A percentile compares a stretch with the other conserved stretches of the same genome.
phyloP scores from a whole-genome alignment of 2,329 filamentous ascomycete species.

The Celoporthe dispersa region DNA sequence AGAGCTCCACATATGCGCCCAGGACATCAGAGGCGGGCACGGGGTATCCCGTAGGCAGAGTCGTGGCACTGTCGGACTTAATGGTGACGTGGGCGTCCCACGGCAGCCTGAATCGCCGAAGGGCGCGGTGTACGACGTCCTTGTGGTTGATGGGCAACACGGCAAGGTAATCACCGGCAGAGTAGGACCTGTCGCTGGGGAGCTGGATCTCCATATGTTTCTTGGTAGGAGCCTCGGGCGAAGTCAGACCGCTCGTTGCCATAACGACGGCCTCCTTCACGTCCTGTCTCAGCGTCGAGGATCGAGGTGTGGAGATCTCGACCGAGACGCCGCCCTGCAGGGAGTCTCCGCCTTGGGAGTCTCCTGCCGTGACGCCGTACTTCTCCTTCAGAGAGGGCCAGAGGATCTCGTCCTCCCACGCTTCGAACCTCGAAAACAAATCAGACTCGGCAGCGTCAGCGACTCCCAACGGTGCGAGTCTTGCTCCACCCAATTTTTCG shows the following conservation, averaged over 20 bases:
- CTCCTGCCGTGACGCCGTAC: conserved; percentile 29
- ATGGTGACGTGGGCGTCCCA: conserved; percentile 71
- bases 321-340: conserved; percentile 44
- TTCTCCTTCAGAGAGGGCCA: conserved; percentile 53
- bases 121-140: conserved; percentile 63
- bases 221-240: conserved; percentile 58
- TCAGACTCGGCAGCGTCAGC: conserved; percentile 64
- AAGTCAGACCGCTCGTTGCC: conserved; percentile 53
- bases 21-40: conserved; percentile 68
- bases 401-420: conserved; percentile 61
- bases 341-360: conserved; percentile 12
- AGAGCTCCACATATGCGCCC: conserved; percentile 71
- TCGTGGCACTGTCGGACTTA: conserved; percentile 50
- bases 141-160: conserved; percentile 72
- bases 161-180: conserved; percentile 75
- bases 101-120: conserved; percentile 66
- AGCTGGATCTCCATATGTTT: conserved; percentile 69
- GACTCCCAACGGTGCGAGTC: conserved; percentile 53
- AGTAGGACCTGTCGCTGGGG: conserved; percentile 68
- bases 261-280: conserved; percentile 63
- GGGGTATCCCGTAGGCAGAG: conserved; percentile 57
- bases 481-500: conserved; percentile 48
- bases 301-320: conserved; percentile 55
- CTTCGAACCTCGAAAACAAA: conserved; percentile 66
- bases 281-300: conserved; percentile 61